These are phyloP conservation scores for Colletotrichum godetiae DNA, from an alignment of 2,329 filamentous ascomycete species.

Conservation along the genomic window DNA sequence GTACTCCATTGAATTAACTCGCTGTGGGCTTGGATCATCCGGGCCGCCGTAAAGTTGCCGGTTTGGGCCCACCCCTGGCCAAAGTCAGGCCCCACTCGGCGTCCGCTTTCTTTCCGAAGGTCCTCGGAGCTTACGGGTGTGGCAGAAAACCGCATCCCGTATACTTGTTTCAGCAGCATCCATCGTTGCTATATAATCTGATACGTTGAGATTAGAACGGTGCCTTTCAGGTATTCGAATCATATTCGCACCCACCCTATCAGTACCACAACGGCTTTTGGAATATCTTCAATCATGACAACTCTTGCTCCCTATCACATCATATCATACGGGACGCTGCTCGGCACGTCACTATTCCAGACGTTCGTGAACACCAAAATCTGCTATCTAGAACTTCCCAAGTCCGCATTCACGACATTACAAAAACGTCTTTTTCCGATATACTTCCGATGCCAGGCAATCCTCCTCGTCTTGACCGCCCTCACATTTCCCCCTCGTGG, in stretches of 20 bases:
- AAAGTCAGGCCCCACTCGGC: neutral
- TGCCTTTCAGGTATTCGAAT: neutral
- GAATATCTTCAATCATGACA: neutral
- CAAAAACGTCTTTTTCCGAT: constrained; percentile 54
- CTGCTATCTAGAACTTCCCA: constrained; percentile 46
- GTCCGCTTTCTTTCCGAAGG: constrained; percentile 9
- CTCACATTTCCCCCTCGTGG: constrained; percentile 48
- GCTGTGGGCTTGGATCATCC: neutral
- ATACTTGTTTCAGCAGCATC: neutral
- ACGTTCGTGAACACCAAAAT: constrained; percentile 52
- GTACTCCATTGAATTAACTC: too few relatives aligned
- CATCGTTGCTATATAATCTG: neutral
- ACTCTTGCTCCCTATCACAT: constrained; percentile 48
- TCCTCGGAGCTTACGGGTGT: constrained; percentile 13
- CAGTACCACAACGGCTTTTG: neutral
- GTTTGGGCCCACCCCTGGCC: neutral
- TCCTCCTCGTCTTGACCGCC: constrained; percentile 47
- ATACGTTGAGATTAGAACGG: too few relatives aligned
- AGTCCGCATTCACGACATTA: constrained; percentile 48
- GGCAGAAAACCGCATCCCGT: neutral
- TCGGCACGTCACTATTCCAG: constrained; percentile 54
- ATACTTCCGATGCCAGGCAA: constrained; percentile 51
- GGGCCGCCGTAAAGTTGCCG: neutral
- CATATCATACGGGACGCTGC: constrained; percentile 51
- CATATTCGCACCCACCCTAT: too few relatives aligned